phyloP scores from a whole-genome alignment of 192 early-diverging fungal species.

The Thoreauomyces humboldtii region DNA sequence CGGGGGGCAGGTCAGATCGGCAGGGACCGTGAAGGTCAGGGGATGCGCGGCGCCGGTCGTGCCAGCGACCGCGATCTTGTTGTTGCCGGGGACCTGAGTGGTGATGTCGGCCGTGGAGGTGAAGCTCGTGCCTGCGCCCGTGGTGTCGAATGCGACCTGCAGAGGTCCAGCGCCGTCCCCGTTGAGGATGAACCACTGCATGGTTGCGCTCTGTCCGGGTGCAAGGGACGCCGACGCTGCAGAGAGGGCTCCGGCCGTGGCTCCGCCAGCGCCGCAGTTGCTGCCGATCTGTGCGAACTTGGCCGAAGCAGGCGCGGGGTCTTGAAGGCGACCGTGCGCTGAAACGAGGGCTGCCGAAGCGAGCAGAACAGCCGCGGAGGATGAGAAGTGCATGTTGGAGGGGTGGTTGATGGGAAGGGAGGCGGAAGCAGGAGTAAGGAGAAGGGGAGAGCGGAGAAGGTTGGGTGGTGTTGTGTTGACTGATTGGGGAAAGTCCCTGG shows the following conservation, averaged over 20 bases:
- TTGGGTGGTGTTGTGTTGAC: too few species aligned
- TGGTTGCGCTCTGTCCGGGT: conserved; percentile 9
- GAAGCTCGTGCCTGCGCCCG: conserved; percentile 14
- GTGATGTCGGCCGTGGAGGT: background rate
- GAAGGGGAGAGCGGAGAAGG: too few species aligned
- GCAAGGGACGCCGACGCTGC: background rate
- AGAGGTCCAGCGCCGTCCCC: conserved; percentile 25
- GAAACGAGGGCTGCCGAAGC: conserved; percentile 14
- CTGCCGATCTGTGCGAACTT: conserved; percentile 13
- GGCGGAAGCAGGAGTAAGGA: too few species aligned
- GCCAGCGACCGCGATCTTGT: conserved; percentile 13
- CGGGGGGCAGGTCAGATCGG: conserved; percentile 17
- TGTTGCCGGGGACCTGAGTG: conserved; percentile 6
- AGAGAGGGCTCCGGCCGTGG: conserved; percentile 1
- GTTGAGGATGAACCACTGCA: conserved; percentile 25
- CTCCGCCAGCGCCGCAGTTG: conserved; percentile 15
- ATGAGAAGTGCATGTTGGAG: conserved; percentile 4
- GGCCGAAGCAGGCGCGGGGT: background rate
- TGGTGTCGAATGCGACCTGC: conserved; percentile 18
- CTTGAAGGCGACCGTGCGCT: conserved; percentile 18
- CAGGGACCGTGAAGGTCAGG: conserved; percentile 21
- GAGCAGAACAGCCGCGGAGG: background rate
- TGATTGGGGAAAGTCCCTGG: too few species aligned
- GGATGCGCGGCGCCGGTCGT: conserved; percentile 5
- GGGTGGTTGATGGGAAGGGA: background rate